A percentile compares a stretch with the other conserved stretches of the same genome.
These are phyloP conservation scores for Phytophthora sp. DNA, from an alignment of 352 stramenopile species.

Conservation along the genomic window DNA sequence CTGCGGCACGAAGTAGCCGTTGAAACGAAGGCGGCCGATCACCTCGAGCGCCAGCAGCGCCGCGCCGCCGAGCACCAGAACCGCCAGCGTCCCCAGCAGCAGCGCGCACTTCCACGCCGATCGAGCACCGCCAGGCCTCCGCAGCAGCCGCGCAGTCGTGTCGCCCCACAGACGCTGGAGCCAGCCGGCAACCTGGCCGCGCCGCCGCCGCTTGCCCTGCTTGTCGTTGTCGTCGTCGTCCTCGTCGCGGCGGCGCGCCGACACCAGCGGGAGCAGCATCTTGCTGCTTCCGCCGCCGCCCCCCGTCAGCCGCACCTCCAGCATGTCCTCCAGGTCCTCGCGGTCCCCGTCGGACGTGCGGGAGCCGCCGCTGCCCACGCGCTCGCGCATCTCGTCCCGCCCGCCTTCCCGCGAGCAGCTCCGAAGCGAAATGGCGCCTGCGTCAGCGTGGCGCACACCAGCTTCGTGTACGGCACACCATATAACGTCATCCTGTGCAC, in stretches of 20 bases:
- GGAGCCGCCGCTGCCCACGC: conserved; percentile 23
- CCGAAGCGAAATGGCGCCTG: background rate
- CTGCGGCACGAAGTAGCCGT: conserved; percentile 43
- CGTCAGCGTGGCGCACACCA: background rate
- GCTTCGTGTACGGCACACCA: background rate
- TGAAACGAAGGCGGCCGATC: conserved; percentile 58
- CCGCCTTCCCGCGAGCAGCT: background rate
- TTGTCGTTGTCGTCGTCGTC: conserved; percentile 45
- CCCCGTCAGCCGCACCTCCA: conserved; percentile 16
- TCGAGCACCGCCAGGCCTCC: background rate
- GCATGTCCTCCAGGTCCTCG: conserved; percentile 17
- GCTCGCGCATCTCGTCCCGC: conserved; percentile 26
- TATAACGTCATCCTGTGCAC: no score
- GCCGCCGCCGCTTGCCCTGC: conserved; percentile 11
- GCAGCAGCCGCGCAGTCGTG: conserved; percentile 10
- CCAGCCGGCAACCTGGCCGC: conserved; percentile 2
- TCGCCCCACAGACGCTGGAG: conserved; percentile 3
- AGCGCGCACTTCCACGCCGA: conserved; percentile 20
- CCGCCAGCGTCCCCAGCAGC: conserved; percentile 13
- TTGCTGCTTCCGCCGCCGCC: conserved; percentile 23
- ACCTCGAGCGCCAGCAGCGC: conserved; percentile 47
- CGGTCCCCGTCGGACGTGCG: conserved; percentile 24
- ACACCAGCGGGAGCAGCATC: conserved; percentile 31
- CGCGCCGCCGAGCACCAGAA: conserved; percentile 37
- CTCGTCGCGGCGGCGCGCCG: background rate